Base-by-base conservation (phyloP, 2,329 filamentous ascomycete species). In the Trichophyton benhamiae region DNA sequence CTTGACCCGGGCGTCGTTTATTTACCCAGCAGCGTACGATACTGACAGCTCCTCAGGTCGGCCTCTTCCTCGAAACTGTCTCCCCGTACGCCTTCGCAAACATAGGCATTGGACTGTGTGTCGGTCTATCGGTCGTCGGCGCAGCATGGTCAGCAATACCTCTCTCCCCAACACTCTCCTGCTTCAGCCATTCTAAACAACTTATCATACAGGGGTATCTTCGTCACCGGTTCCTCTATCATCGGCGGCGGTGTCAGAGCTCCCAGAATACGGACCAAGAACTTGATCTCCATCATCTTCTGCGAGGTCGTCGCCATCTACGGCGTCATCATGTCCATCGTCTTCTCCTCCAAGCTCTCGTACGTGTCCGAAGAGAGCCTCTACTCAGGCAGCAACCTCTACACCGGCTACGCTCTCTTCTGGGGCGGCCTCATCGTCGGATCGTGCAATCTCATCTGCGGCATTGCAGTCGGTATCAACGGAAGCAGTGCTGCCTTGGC, bases 271-370 rank as follows among this genome's bases (percentile, higher is more conserved):
- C 89, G 94, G 75, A 99, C 94, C 66, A 99, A 99, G 86, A 99
- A 99, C 81, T 78, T 99, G 72, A 97, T 99, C 75, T 97, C 92
- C 70, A 99, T 99, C 77, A 97, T 99, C 78, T 99, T 99, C 79
- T 99, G 94, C 80, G 94, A 99, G 79, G 94, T 99, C 72, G 94
- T 99, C 71, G 94, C 94, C 76, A 99, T 99, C 76, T 99, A 99
- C 82, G 95, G 95, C 70, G 92, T 99, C 77, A 99, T 99, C 78
- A 99, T 99, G 91, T 88, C 91, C 70, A 99, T 99, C 74, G 88
- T 99, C 70, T 97, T 97, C 80, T 95, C 91, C 52, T 83, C 91
- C 64, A 95, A 96, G 77, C 78, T 99, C 68, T 82, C 83, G 68
- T 75, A 81, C 61, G 82, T 94, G 33, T 72, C 79, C 49, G 81